Conservation (phyloP, 108 stramenopile genomes). For the Cylindrotheca fusiformis region DNA sequence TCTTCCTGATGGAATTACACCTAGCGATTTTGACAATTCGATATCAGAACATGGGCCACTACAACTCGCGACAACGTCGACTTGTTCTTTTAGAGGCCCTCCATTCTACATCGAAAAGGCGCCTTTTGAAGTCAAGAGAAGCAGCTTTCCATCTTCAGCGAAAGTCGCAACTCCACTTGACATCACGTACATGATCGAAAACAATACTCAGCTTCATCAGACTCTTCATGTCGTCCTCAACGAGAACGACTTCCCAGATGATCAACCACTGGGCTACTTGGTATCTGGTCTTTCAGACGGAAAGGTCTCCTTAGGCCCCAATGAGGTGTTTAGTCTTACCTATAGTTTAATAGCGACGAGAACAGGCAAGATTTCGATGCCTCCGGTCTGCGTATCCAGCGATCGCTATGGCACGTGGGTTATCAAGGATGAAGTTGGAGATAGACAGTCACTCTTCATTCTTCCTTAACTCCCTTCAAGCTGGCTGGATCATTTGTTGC, state of each 20-base stretch:
- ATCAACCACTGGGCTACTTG: conserved; percentile 35
- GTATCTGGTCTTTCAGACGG: conserved; percentile 49
- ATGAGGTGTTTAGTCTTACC: conserved; percentile 45
- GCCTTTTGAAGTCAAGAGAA: conserved; percentile 57
- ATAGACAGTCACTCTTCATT: conserved; percentile 13
- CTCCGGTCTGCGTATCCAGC: conserved; percentile 49
- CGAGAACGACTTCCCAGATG: conserved; percentile 13
- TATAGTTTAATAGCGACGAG: conserved; percentile 65
- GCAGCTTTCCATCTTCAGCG: conserved; percentile 39
- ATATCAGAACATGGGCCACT: conserved; percentile 66
- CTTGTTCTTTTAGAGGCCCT: conserved; percentile 62
- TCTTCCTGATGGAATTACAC: conserved; percentile 19
- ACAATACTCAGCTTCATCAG: conserved; percentile 64
- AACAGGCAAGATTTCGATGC: conserved; percentile 51
- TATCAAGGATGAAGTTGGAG: conserved; percentile 22
- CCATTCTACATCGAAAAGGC: conserved; percentile 60
- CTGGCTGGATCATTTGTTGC: not conserved
- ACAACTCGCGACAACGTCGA: conserved; percentile 24
- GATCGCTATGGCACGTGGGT: conserved; percentile 67
- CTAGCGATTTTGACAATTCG: not conserved
- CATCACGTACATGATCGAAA: conserved; percentile 55
- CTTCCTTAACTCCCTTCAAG: conserved; percentile 8
- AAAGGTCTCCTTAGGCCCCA: conserved; percentile 53
- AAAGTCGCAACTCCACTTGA: conserved; percentile 63
- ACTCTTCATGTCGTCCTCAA: conserved; percentile 41